Evolutionary conservation across 306 rosid genomes (phyloP).

Genomic region (Cucurbita moschata): DNA sequence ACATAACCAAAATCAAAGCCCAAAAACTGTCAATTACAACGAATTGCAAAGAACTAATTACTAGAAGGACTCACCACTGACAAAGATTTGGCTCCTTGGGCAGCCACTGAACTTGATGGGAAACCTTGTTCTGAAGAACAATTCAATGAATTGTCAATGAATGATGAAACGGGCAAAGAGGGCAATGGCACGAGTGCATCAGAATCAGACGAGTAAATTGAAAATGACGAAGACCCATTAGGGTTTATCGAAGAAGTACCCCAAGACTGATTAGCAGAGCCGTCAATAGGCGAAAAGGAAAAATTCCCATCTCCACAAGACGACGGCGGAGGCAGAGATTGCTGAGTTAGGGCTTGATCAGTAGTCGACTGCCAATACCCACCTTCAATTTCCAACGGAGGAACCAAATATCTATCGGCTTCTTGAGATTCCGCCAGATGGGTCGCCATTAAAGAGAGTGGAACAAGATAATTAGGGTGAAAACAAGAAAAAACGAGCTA

Average conservation of each 20-base stretch:
- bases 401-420: background rate
- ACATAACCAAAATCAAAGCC: constrained; percentile 2
- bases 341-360: constrained; percentile 9
- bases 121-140: constrained; percentile 1
- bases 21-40: background rate
- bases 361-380: background rate
- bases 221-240: background rate
- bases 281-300: background rate
- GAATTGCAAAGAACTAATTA: background rate
- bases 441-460: background rate
- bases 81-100: constrained; percentile 10
- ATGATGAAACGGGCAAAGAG: background rate
- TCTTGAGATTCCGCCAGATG: constrained; percentile 14
- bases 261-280: constrained; percentile 5
- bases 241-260: background rate
- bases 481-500: background rate
- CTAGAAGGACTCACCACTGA: constrained; percentile 25
- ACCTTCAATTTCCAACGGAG: background rate
- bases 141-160: too few relatives aligned
- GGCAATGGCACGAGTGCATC: background rate
- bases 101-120: background rate
- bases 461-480: background rate
- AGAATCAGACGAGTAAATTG: background rate
- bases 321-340: background rate
- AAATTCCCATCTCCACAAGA: background rate